Base-by-base conservation (phyloP, 805 yeast genomes). In the Crinitomyces ghanaensis region DNA sequence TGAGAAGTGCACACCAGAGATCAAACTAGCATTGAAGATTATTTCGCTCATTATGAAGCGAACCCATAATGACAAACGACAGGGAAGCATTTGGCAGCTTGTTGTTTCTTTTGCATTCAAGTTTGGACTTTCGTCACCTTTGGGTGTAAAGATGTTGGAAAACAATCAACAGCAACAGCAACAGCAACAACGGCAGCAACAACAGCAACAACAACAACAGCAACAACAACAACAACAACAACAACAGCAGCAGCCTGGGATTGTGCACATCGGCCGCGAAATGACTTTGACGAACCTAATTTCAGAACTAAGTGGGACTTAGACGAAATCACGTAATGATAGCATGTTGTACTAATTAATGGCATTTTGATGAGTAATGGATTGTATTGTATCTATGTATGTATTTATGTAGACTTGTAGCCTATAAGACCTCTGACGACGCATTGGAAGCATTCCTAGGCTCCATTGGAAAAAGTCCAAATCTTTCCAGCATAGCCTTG, bases 401-500 rank as follows among this genome's bases (percentile, higher is more conserved):
- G n/a, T n/a, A n/a, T n/a, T n/a, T n/a, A n/a, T n/a, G n/a, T n/a
- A n/a, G n/a, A n/a, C n/a, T n/a, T n/a, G n/a, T n/a, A n/a, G n/a
- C n/a, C n/a, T n/a, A n/a, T n/a, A n/a, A n/a, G n/a, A n/a, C n/a
- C n/a, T n/a, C n/a, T n/a, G n/a, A n/a, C n/a, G n/a, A n/a, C n/a
- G n/a, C n/a, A n/a, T n/a, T n/a, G n/a, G n/a, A n/a, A n/a, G n/a
- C n/a, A n/a, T n/a, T n/a, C n/a, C n/a, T n/a, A n/a, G n/a, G 41
- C 36, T 33, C 38, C 50, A 45, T 45, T 7, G 50, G 46, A 31
- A 33, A 36, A 28, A 45, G 44, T 0, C 91, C 91, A 86, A 86
- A 80, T 45, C 66, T 72, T 5, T 56, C 50, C 19, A 80, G 57
- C 83, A 80, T 71, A 6, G 55, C 66, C 37, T 66, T 77, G 50